phyloP scores from a whole-genome alignment of 805 yeast species.

The Yarrowia deformans region DNA sequence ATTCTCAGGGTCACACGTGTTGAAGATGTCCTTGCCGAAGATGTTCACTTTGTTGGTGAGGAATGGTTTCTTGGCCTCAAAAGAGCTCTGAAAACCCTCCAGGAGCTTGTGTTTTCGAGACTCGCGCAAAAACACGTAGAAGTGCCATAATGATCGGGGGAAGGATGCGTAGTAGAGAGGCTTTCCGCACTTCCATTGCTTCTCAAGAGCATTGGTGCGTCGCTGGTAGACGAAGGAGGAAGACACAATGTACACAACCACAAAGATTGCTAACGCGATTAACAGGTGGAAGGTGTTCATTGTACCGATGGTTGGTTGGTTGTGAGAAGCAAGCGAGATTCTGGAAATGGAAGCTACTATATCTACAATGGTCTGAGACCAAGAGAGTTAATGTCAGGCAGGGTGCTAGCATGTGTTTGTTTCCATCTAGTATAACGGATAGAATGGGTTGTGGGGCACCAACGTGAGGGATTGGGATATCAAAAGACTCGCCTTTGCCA shows the following conservation, averaged over 20 bases:
- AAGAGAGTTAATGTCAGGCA: not conserved
- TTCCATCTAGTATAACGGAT: no score
- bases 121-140: slow-evolving; percentile 21
- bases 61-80: slow-evolving; percentile 10
- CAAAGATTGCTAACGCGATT: not conserved
- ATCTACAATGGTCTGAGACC: slow-evolving; percentile 4
- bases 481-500: not conserved
- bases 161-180: not conserved
- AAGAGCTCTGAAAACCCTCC: slow-evolving; percentile 21
- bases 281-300: not conserved
- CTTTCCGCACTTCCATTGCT: slow-evolving; percentile 26
- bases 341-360: not conserved
- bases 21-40: slow-evolving; percentile 30
- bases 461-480: not conserved
- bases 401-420: slow-evolving; percentile 10
- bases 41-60: slow-evolving; percentile 34
- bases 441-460: not conserved
- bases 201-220: slow-evolving; percentile 8
- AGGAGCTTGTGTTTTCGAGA: slow-evolving; percentile 32
- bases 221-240: not conserved
- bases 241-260: not conserved
- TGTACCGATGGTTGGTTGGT: not conserved
- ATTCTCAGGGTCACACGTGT: slow-evolving; percentile 50
- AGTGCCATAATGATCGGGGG: slow-evolving; percentile 10
- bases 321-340: not conserved